Evolutionary conservation across 179 eudicot species (phyloP).

Genomic region (Corrigiola litoralis): DNA sequence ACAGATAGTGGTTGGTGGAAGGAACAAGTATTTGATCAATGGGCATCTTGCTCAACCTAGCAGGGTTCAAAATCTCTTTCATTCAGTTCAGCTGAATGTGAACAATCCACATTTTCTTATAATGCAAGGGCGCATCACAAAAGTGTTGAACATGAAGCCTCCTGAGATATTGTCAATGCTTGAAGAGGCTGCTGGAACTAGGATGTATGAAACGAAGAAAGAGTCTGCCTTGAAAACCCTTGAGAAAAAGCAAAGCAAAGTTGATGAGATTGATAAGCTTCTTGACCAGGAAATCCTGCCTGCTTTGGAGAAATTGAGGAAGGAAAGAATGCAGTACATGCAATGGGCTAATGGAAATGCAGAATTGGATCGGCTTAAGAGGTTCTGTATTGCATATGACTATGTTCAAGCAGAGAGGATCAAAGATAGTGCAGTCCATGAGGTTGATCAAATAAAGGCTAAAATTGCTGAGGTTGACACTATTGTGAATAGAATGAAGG

Average conservation of each 20-base stretch:
- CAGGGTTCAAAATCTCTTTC: conserved; percentile 96
- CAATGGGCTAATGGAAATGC: conserved; percentile 98
- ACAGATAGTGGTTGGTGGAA: conserved; percentile 98
- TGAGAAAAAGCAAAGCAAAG: conserved; percentile 92
- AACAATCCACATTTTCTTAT: conserved; percentile 97
- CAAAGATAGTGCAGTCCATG: conserved; percentile 63
- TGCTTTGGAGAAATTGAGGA: conserved; percentile 88
- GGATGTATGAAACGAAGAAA: conserved; percentile 99
- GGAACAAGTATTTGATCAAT: conserved; percentile 92
- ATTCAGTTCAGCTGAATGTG: conserved; percentile 96
- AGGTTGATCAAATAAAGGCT: conserved; percentile 54
- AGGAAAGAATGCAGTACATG: conserved; percentile 91
- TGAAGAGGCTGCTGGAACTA: conserved; percentile 99
- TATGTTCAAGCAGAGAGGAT: conserved; percentile 81
- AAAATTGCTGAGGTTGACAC: conserved; percentile 61
- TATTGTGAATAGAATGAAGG: conserved; percentile 37
- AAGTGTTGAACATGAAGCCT: conserved; percentile 97
- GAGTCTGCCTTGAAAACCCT: conserved; percentile 93
- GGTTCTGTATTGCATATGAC: conserved; percentile 93
- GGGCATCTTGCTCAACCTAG: conserved; percentile 99
- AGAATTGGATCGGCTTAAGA: conserved; percentile 76
- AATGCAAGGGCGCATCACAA: conserved; percentile 99
- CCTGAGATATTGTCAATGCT: conserved; percentile 98
- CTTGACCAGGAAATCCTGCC: conserved; percentile 94
- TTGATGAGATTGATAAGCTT: conserved; percentile 96